Conservation (phyloP, 2,329 filamentous ascomycete species). For the Hymenoscyphus linearis region DNA sequence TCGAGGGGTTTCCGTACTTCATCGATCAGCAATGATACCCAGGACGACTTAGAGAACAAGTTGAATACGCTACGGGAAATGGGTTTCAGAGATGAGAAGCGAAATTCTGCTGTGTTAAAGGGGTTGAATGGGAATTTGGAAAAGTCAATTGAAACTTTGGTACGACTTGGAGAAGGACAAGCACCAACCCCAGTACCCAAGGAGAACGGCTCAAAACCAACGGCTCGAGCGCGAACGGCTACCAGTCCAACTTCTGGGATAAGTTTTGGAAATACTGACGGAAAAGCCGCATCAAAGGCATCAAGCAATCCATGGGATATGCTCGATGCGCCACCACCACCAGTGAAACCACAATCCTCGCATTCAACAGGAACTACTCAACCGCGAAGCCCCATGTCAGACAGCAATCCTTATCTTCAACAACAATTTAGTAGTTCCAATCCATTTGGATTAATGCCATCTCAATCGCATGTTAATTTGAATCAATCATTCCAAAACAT, state of each 20-base stretch:
- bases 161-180: slow-evolving; percentile 71
- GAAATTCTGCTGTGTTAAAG: slow-evolving; percentile 76
- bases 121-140: slow-evolving; percentile 81
- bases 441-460: slow-evolving; percentile 54
- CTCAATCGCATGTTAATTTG: slow-evolving; percentile 38
- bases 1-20: slow-evolving; percentile 66
- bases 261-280: slow-evolving; percentile 25
- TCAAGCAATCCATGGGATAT: slow-evolving; percentile 66
- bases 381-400: slow-evolving; percentile 37
- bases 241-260: slow-evolving; percentile 34
- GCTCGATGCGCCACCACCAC: slow-evolving; percentile 35
- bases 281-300: slow-evolving; percentile 24
- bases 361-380: slow-evolving; percentile 60
- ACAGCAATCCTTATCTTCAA: slow-evolving; percentile 29
- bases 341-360: slow-evolving; percentile 56
- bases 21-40: slow-evolving; percentile 44
- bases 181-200: slow-evolving; percentile 35
- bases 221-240: slow-evolving; percentile 52
- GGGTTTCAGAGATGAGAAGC: slow-evolving; percentile 81
- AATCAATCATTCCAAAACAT: slow-evolving; percentile 69
- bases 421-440: slow-evolving; percentile 45
- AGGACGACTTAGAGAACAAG: slow-evolving; percentile 67
- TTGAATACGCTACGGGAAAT: slow-evolving; percentile 75
- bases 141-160: slow-evolving; percentile 76
- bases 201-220: slow-evolving; percentile 36